Evolutionary conservation across 257 asterid species (phyloP).

Genomic region (Penstemon eatonii): DNA sequence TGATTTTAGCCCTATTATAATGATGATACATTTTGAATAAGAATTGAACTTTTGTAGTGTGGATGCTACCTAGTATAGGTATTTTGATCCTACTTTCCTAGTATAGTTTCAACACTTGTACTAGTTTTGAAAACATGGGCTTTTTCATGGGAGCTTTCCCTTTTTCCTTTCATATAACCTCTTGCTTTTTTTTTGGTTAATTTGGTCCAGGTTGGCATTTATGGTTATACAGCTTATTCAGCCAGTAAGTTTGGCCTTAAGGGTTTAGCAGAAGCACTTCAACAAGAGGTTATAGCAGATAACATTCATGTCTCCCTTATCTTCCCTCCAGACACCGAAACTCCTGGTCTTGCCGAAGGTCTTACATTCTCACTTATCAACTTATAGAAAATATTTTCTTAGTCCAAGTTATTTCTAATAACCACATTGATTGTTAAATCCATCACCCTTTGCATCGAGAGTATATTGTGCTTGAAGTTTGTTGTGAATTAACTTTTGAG

Average conservation of each 20-base stretch:
- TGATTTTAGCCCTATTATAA: no score
- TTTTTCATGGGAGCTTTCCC: no score
- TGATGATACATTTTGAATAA: no score
- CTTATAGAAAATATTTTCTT: neutral
- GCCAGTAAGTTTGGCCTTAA: slow-evolving; percentile 93
- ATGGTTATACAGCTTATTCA: slow-evolving; percentile 94
- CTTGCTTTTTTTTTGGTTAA: slow-evolving; percentile 5
- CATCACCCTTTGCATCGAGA: neutral
- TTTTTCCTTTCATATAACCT: neutral
- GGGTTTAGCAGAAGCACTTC: slow-evolving; percentile 97
- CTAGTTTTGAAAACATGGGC: no score
- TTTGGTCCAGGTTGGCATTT: slow-evolving; percentile 77
- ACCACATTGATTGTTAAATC: slow-evolving; percentile 4
- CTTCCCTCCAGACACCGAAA: slow-evolving; percentile 96
- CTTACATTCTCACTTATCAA: slow-evolving; percentile 8
- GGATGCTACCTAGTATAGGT: no score
- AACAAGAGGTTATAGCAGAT: slow-evolving; percentile 78
- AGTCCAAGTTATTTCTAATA: neutral
- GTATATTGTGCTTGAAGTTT: neutral
- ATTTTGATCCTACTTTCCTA: no score
- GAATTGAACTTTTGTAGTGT: no score
- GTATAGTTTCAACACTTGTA: no score
- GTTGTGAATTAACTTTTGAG: neutral
- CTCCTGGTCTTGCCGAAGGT: slow-evolving; percentile 95
- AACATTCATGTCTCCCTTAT: slow-evolving; percentile 87